Conservation (phyloP, 1,284 basidiomycete genomes). For the Pholiota adiposa region DNA sequence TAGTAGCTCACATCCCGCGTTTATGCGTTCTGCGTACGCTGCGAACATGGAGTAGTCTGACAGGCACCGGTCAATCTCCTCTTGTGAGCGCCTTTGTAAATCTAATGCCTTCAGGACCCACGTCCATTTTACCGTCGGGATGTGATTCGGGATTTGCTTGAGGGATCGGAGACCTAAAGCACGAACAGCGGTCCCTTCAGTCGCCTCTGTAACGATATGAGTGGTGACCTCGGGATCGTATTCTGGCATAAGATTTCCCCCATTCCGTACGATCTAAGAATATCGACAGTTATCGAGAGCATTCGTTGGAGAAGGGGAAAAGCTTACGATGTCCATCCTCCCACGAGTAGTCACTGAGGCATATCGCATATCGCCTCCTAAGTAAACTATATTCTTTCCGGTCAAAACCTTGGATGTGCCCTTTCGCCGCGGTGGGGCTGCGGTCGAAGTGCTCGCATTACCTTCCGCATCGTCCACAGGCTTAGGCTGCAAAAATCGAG, state of each 20-base stretch:
- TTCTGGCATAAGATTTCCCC: constrained; percentile 56
- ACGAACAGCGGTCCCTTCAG: constrained; percentile 31
- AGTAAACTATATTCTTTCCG: constrained; percentile 60
- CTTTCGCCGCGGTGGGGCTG: constrained; percentile 12
- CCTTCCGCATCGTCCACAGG: constrained; percentile 7
- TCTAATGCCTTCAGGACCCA: constrained; percentile 52
- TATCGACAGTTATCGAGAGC: neutral
- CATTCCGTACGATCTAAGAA: constrained; percentile 57
- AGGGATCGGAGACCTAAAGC: constrained; percentile 51
- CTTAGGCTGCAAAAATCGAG: constrained; percentile 32
- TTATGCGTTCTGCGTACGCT: constrained; percentile 50
- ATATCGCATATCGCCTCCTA: constrained; percentile 57
- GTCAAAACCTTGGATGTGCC: constrained; percentile 39
- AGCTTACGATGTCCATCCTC: constrained; percentile 64
- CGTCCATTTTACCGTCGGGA: constrained; percentile 65
- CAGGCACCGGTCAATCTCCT: constrained; percentile 34
- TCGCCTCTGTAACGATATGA: constrained; percentile 62
- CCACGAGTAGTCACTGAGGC: constrained; percentile 53
- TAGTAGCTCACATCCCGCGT: constrained; percentile 37
- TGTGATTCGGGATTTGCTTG: constrained; percentile 58
- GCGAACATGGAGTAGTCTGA: constrained; percentile 48
- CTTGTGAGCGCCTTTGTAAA: constrained; percentile 21
- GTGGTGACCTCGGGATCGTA: constrained; percentile 61
- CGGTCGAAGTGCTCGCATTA: constrained; percentile 11
- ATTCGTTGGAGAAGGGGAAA: neutral